phyloP scores from a whole-genome alignment of 2,329 filamentous ascomycete species.

The Nannizziopsis arthrosporioides region DNA sequence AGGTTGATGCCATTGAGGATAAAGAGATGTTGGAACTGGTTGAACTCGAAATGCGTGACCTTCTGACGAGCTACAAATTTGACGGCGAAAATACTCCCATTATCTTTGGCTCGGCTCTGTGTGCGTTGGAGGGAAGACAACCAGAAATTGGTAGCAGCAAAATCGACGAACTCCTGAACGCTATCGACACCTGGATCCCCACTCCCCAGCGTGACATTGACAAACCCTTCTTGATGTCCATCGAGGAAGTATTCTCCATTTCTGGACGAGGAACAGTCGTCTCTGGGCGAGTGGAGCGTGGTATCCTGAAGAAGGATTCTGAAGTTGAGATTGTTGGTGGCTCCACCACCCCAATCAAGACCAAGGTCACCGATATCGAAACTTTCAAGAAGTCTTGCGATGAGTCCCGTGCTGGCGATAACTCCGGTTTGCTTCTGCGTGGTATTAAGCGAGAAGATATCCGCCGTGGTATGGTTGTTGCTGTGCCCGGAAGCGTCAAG shows the following conservation, averaged over 20 bases:
- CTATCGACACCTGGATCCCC: conserved; percentile 92
- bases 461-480: conserved; percentile 85
- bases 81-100: conserved; percentile 97
- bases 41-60: conserved; percentile 99
- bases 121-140: conserved; percentile 75
- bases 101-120: conserved; percentile 91
- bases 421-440: conserved; percentile 92
- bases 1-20: conserved; percentile 94
- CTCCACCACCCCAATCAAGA: conserved; percentile 72
- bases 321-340: conserved; percentile 94
- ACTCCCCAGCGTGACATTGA: conserved; percentile 87
- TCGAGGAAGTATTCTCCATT: conserved; percentile 88
- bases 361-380: conserved; percentile 98
- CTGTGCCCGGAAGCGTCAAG: conserved; percentile 70
- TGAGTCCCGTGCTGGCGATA: conserved; percentile 90
- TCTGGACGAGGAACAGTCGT: conserved; percentile 91
- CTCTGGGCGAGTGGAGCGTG: conserved; percentile 94
- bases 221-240: conserved; percentile 98
- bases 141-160: conserved; percentile 76
- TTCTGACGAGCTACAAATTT: conserved; percentile 84
- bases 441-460: conserved; percentile 94
- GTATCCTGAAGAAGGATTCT: conserved; percentile 80
- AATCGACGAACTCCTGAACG: conserved; percentile 82
- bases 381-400: conserved; percentile 99
- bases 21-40: conserved; percentile 99